These are phyloP conservation scores for Colletotrichum theobromicola DNA, from an alignment of 2,329 filamentous ascomycete genomes.

Conservation along the genomic window DNA sequence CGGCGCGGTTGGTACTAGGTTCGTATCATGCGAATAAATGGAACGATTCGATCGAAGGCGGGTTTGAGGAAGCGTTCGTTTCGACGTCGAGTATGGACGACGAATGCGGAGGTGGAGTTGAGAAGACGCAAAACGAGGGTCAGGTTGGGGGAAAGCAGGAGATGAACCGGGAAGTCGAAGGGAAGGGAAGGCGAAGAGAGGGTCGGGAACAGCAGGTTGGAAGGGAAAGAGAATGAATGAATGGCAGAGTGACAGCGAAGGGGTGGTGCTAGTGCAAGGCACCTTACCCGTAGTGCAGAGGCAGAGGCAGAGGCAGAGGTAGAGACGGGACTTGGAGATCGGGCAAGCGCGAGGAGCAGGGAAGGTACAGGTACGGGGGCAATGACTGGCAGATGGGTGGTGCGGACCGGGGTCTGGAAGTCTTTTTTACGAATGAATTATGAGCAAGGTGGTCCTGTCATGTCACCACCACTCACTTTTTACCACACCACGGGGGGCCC, in stretches of 20 bases:
- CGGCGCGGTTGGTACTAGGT: not conserved
- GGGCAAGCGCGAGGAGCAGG: slow-evolving; percentile 2
- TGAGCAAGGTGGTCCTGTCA: not conserved
- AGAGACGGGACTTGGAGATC: not conserved
- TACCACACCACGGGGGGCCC: not conserved
- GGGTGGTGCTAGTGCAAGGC: slow-evolving; percentile 1
- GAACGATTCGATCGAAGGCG: not conserved
- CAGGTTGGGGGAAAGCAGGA: slow-evolving; percentile 2
- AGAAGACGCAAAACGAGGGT: not conserved
- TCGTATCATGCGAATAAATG: slow-evolving; percentile 3
- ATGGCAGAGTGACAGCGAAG: slow-evolving; percentile 13
- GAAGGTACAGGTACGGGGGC: slow-evolving; percentile 1
- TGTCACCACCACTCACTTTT: not conserved
- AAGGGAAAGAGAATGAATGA: not conserved
- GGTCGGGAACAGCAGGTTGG: not conserved
- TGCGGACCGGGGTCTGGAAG: not conserved
- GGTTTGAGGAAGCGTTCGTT: not conserved
- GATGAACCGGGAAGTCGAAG: slow-evolving; percentile 7
- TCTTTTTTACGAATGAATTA: not conserved
- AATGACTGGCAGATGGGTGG: not conserved
- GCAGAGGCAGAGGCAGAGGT: not conserved
- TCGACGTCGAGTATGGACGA: not conserved
- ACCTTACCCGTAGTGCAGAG: not conserved
- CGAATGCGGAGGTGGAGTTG: not conserved
- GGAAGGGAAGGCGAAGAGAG: not conserved